Evolutionary conservation across 345 rosid genomes (phyloP).

Genomic region (Hypericum perforatum): DNA sequence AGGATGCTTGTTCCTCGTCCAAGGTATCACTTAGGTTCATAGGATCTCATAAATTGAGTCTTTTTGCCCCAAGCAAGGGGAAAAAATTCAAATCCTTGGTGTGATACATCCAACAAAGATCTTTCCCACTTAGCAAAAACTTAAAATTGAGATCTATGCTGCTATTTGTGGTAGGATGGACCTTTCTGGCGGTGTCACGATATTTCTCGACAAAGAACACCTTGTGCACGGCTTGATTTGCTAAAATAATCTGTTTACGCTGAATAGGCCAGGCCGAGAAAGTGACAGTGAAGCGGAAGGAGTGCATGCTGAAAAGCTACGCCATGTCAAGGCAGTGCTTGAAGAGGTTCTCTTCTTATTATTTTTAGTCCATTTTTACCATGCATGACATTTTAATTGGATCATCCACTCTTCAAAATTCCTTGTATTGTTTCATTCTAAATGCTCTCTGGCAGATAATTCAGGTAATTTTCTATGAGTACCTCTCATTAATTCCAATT

Average conservation of each 20-base stretch:
- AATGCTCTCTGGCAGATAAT: not conserved
- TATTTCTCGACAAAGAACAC: no score
- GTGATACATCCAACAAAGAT: no score
- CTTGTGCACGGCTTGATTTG: not conserved
- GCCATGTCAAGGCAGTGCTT: constrained; percentile 96
- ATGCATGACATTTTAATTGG: no score
- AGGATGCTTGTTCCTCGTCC: constrained; percentile 87
- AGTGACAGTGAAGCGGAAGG: constrained; percentile 98
- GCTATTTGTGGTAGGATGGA: no score
- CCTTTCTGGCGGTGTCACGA: no score
- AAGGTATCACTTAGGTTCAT: constrained; percentile 38
- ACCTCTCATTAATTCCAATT: not conserved
- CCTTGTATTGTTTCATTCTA: not conserved
- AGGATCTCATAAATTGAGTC: no score
- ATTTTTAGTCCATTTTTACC: not conserved
- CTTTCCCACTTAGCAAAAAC: no score
- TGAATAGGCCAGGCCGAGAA: constrained; percentile 66
- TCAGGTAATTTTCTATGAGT: no score
- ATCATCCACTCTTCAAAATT: no score
- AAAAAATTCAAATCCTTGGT: no score
- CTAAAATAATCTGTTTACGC: constrained; percentile 16
- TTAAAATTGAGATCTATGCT: no score
- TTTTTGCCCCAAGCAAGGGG: no score
- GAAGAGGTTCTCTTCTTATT: constrained; percentile 60
- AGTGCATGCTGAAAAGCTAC: constrained; percentile 99